Conservation (phyloP, 2,329 filamentous ascomycete genomes). For the Sphaceloma murrayae region DNA sequence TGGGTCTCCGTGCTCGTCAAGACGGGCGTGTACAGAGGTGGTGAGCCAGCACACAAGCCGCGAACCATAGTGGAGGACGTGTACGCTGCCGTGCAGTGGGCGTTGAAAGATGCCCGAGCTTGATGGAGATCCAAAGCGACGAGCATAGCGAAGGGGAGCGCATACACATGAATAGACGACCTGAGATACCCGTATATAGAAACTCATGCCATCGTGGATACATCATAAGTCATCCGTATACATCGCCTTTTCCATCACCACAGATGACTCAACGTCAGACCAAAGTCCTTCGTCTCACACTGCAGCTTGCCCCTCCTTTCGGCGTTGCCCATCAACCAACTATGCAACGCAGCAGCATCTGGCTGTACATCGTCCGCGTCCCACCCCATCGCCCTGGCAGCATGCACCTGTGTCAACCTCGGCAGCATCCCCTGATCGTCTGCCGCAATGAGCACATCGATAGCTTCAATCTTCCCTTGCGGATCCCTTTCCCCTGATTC, state of each 20-base stretch:
- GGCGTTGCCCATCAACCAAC: conserved; percentile 33
- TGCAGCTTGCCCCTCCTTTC: conserved; percentile 20
- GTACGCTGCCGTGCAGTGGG: conserved; percentile 66
- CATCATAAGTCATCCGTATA: neutral
- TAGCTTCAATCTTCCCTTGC: neutral
- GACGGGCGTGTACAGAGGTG: conserved; percentile 64
- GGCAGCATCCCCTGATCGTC: conserved; percentile 35
- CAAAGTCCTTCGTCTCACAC: neutral
- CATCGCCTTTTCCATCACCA: neutral
- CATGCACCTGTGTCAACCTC: conserved; percentile 30
- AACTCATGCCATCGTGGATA: neutral
- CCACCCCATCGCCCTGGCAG: conserved; percentile 35
- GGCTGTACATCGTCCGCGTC: conserved; percentile 25
- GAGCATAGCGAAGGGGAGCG: neutral
- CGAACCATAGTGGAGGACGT: conserved; percentile 64
- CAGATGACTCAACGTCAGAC: neutral
- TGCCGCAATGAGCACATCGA: conserved; percentile 25
- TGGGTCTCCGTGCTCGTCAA: conserved; percentile 71
- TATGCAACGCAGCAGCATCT: conserved; percentile 33
- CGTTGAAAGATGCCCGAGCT: conserved; percentile 48
- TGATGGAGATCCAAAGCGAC: conserved; percentile 18
- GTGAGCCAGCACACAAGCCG: conserved; percentile 51
- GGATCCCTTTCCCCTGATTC: conserved; percentile 12
- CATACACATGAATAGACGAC: neutral
- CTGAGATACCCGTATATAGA: conserved; percentile 5